Percentiles rank a stretch among this genome's conserved stretches.
Conservation (phyloP, 495 filamentous ascomycete species). For the Penicillium steckii region DNA sequence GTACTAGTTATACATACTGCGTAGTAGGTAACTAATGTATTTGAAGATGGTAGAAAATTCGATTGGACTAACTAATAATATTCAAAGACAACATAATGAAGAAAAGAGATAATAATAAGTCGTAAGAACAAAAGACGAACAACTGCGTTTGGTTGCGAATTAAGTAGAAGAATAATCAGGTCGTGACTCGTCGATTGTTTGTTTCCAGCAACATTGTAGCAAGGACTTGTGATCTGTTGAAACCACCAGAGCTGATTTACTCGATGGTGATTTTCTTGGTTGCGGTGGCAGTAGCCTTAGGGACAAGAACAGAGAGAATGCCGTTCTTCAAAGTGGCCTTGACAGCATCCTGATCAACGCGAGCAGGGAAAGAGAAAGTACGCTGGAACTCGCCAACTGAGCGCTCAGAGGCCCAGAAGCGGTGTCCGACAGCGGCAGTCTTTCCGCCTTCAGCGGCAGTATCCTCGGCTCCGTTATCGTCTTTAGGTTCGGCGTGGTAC, state of each 20-base stretch:
- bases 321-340: conserved; percentile 77
- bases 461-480: conserved; percentile 33
- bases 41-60: background rate
- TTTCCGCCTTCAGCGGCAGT: conserved; percentile 24
- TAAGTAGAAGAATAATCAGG: background rate
- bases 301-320: conserved; percentile 73
- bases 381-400: conserved; percentile 79
- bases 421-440: conserved; percentile 29
- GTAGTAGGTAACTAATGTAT: too few species aligned
- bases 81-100: background rate
- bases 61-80: background rate
- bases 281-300: conserved; percentile 63
- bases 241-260: conserved; percentile 36
- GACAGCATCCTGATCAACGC: conserved; percentile 76
- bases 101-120: background rate
- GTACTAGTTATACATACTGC: too few species aligned
- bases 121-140: too few species aligned
- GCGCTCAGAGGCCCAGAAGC: conserved; percentile 86
- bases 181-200: background rate
- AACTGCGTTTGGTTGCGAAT: too few species aligned
- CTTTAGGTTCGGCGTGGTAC: conserved; percentile 47
- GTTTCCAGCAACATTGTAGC: background rate
- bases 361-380: conserved; percentile 74
- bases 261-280: conserved; percentile 60
- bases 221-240: too few species aligned